Evolutionary conservation across 2,329 filamentous ascomycete species (phyloP), one percentile per base, ranked within the genome.

Genomic region (Basipetospora sp.): DNA sequence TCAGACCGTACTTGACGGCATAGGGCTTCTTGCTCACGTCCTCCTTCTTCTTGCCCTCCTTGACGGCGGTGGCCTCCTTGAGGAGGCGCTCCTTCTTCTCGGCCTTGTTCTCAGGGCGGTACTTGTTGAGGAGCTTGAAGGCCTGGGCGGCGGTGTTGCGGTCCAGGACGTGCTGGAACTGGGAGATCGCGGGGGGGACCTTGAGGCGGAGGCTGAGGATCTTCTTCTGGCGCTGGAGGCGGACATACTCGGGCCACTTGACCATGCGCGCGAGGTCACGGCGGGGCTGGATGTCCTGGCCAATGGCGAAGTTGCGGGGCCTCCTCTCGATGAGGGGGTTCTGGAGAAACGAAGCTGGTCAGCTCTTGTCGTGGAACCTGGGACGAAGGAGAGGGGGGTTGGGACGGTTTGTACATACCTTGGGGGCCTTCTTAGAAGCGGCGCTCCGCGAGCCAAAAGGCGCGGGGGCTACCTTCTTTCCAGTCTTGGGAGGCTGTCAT

Each of bases 21-120:
- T 94, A 98, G 58, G 90, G 90, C 83, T 98, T 98, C 85, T 96
- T 96, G 81, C 77, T 84, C 62, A 93, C 88, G 57, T 94, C 87
- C 77, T 98, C 92, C 83, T 96, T 96, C 83, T 96, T 98, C 83
- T 96, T 94, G 66, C 92, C 90, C 67, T 96, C 87, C 63, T 86
- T 79, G 63, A 98, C 77, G 57, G 90, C 92, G 55, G 87, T 94
- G 49, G 92, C 90, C 77, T 98, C 90, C 77, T 94, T 86, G 64
- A 83, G 77, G 50, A 98, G 75, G 69, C 90, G 86, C 74, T 98
- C 92, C 80, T 96, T 98, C 85, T 98, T 98, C 80, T 96, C 88
- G 55, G 74, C 71, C 80, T 94, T 96, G 66, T 84, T 92, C 77
- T 98, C 90, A 52, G 90, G 90, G 56, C 88, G 86, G 81, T 98